Evolutionary conservation across 2,329 filamentous ascomycete genomes (phyloP), one percentile per base, ranked within the genome.

Genomic region (Exophiala calicioides): DNA sequence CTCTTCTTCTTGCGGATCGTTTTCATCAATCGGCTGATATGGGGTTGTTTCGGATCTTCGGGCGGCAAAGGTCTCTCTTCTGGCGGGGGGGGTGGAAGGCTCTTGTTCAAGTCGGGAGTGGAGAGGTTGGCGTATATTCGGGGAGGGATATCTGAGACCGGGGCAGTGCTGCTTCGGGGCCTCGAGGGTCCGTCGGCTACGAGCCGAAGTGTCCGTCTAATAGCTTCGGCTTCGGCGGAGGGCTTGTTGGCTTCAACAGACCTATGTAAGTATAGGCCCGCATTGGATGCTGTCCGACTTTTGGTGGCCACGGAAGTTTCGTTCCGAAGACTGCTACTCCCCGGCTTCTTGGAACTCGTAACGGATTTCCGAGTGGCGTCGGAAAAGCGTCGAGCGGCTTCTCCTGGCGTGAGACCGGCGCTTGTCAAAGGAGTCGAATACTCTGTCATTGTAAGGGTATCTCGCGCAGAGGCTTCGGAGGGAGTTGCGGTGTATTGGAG

Each of bases 391-490:
- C 57, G 44, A 15, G 37, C 47, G 6, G 47, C 45, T 21, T 58
- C 52, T 6, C 52, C 56, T 2, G 58, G 58, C 10, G 58, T 60
- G 5, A 59, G 44, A 7, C 56, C 57, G 29, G 58, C 57, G 16
- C 53, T 58, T 3, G 58, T 60, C 40, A 58, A 23, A 16, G 57
- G 57, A 7, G 58, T 60, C 20, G 53, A 55, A 35, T 49, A 51
- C 34, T 56, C 51, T 10, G 55, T 45, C 13, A 46, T 47, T 18
- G 33, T 47, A n/a, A 50, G 20, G 31, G 55, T 57, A 29, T 53
- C 49, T 33, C 50, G 41, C 20, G 41, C 45, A n/a, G 55, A 59
- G 21, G 37, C 44, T 15, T 54, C 44, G n/a, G 57, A 59, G 9
- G 48, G 50, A 21, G 51, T 54, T 29, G 41, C 43, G 18, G 50